phyloP scores from a whole-genome alignment of 371 early-diverging fungal species.

The Circinella umbellata region DNA sequence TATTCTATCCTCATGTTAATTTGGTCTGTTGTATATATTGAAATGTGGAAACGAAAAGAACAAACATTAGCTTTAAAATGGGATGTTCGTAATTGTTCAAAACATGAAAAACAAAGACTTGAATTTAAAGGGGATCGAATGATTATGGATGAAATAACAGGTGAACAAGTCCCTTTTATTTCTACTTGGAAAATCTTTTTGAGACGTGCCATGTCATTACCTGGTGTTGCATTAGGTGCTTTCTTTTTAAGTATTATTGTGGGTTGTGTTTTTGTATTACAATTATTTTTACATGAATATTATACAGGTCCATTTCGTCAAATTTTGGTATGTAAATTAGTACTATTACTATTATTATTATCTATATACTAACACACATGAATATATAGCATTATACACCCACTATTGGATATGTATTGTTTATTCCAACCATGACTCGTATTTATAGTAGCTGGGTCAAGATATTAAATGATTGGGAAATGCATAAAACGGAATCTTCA shows the following conservation, averaged over 20 bases:
- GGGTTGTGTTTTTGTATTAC: slow-evolving; percentile 72
- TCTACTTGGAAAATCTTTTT: slow-evolving; percentile 74
- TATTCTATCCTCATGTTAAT: slow-evolving; percentile 70
- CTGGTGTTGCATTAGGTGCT: slow-evolving; percentile 68
- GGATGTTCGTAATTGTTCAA: slow-evolving; percentile 74
- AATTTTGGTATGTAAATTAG: slow-evolving; percentile 38
- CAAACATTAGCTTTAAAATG: slow-evolving; percentile 73
- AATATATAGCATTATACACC: slow-evolving; percentile 69
- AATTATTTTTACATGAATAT: slow-evolving; percentile 80
- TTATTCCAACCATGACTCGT: slow-evolving; percentile 74
- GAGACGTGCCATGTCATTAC: slow-evolving; percentile 62
- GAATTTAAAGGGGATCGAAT: slow-evolving; percentile 70
- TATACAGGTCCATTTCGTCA: slow-evolving; percentile 78
- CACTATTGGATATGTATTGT: slow-evolving; percentile 72
- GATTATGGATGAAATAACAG: slow-evolving; percentile 71
- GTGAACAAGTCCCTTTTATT: slow-evolving; percentile 72
- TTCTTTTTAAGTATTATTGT: slow-evolving; percentile 67
- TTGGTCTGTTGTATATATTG: slow-evolving; percentile 79
- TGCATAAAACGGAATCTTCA: slow-evolving; percentile 76
- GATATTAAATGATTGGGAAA: slow-evolving; percentile 79
- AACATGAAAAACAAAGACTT: slow-evolving; percentile 66
- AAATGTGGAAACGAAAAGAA: slow-evolving; percentile 82
- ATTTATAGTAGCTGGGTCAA: slow-evolving; percentile 71
- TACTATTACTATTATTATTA: not conserved
- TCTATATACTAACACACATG: too few species aligned